Evolutionary conservation across 192 early-diverging fungal genomes (phyloP).

Genomic region (Spinellus fusiger): DNA sequence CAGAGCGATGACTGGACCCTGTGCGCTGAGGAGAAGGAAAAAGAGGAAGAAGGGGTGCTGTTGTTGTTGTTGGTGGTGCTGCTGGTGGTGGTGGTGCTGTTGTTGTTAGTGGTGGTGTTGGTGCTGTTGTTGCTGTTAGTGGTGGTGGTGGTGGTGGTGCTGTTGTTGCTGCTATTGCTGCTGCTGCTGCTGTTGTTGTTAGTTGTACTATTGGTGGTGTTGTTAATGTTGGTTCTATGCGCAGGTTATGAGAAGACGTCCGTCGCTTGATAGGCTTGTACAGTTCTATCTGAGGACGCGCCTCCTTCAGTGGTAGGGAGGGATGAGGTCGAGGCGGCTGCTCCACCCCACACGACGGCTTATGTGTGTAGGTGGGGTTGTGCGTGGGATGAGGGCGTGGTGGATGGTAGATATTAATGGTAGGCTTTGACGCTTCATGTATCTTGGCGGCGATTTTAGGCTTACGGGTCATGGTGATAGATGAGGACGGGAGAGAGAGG

Average conservation of each 20-base stretch:
- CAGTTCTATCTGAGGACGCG: background rate
- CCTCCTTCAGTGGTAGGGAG: background rate
- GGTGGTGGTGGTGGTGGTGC: background rate
- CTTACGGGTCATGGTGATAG: background rate
- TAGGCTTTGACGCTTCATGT: background rate
- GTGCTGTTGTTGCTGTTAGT: background rate
- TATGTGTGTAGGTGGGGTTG: no score
- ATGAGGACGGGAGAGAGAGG: background rate
- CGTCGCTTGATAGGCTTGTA: background rate
- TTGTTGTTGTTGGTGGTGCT: background rate
- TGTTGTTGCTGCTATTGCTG: background rate
- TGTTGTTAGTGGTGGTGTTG: background rate
- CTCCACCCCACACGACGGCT: background rate
- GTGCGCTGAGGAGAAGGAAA: no score
- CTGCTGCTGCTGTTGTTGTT: conserved; percentile 1
- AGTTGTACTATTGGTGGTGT: background rate
- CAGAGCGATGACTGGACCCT: background rate
- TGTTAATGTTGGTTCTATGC: background rate
- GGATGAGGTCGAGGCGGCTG: background rate
- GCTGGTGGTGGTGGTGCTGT: background rate
- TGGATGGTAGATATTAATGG: conserved; percentile 8
- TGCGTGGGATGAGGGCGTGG: no score
- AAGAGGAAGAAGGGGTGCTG: background rate
- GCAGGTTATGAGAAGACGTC: background rate
- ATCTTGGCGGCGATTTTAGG: conserved; percentile 1